phyloP scores from a whole-genome alignment of 306 rosid genomes.

The Datisca glomerata region DNA sequence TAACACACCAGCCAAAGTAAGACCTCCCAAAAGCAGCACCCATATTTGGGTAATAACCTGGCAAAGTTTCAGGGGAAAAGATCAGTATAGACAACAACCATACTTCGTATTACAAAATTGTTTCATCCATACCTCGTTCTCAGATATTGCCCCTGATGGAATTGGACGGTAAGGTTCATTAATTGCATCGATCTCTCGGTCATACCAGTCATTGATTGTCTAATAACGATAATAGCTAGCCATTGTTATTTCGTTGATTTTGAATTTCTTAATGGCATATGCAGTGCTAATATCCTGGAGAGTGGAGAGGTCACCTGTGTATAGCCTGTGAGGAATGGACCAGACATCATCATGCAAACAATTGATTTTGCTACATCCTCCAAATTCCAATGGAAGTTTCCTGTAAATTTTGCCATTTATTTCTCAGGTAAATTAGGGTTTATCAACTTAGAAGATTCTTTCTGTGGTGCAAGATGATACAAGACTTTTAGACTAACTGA shows the following conservation, averaged over 20 bases:
- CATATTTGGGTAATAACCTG: slow-evolving; percentile 95
- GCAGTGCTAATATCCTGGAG: neutral
- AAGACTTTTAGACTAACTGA: too few relatives aligned
- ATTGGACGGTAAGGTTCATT: slow-evolving; percentile 98
- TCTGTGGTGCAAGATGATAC: too few relatives aligned
- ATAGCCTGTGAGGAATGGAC: slow-evolving; percentile 90
- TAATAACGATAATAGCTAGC: slow-evolving; percentile 14
- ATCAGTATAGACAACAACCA: neutral
- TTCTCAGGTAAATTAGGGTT: too few relatives aligned
- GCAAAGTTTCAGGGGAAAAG: slow-evolving; percentile 10
- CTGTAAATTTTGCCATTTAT: too few relatives aligned
- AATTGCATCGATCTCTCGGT: slow-evolving; percentile 92
- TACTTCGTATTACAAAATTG: slow-evolving; percentile 1
- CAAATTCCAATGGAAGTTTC: slow-evolving; percentile 84
- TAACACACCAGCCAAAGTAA: slow-evolving; percentile 58
- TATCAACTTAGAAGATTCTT: too few relatives aligned
- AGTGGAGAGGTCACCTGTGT: slow-evolving; percentile 49
- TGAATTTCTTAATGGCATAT: slow-evolving; percentile 7
- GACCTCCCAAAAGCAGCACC: slow-evolving; percentile 89
- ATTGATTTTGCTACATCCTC: slow-evolving; percentile 87
- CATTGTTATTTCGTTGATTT: slow-evolving; percentile 5
- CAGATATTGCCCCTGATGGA: slow-evolving; percentile 94
- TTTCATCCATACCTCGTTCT: slow-evolving; percentile 53
- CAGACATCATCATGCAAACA: slow-evolving; percentile 91
- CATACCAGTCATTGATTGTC: slow-evolving; percentile 98